phyloP scores from a whole-genome alignment of 73 alveolate genomes.

The Effrenium voratum region DNA sequence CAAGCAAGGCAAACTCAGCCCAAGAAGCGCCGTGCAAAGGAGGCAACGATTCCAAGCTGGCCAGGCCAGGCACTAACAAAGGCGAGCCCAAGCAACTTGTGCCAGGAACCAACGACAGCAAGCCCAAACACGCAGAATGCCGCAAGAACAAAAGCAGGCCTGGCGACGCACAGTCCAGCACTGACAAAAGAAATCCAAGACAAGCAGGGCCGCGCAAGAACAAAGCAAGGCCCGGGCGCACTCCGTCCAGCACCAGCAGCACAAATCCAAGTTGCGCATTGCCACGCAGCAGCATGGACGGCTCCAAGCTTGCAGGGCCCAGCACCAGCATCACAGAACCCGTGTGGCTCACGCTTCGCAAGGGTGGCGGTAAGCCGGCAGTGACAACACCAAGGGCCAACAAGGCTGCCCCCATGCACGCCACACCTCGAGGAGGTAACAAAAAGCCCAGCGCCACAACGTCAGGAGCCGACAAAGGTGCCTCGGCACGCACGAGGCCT shows the following conservation, averaged over 20 bases:
- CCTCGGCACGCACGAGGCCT: not conserved
- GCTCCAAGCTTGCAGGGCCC: not conserved
- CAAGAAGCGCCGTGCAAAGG: too few species aligned
- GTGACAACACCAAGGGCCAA: not conserved
- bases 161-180: not conserved
- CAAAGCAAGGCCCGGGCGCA: not conserved
- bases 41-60: too few species aligned
- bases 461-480: not conserved
- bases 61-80: not conserved
- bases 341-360: not conserved
- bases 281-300: slow-evolving; percentile 10
- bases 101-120: not conserved
- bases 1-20: too few species aligned
- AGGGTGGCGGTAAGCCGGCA: not conserved
- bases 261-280: slow-evolving; percentile 18
- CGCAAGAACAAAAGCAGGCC: not conserved
- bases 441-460: not conserved
- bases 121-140: not conserved
- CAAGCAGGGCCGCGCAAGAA: not conserved
- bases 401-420: not conserved
- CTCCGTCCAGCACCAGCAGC: slow-evolving; percentile 24
- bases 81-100: slow-evolving; percentile 4
- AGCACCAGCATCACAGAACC: not conserved
- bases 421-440: not conserved
- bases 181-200: not conserved